A percentile compares a stretch with the other conserved stretches of the same genome.
phyloP scores from a whole-genome alignment of 768 basidiomycete species.

The Xanthoconium purpureum region DNA sequence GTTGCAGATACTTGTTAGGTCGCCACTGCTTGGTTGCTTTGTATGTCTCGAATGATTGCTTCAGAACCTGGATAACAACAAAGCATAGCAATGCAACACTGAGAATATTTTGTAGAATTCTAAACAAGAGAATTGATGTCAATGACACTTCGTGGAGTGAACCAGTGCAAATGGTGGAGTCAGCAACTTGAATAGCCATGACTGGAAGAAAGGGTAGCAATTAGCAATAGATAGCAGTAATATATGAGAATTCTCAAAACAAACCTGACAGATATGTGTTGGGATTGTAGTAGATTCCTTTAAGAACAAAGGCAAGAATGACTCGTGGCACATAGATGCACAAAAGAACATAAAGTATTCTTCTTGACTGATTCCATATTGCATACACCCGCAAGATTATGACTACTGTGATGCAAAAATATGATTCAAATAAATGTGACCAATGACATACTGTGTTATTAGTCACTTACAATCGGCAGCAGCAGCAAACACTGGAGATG shows the following conservation, averaged over 20 bases:
- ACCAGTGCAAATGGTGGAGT: too few species aligned
- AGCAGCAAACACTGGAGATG: background rate
- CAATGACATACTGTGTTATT: background rate
- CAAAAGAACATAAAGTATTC: background rate
- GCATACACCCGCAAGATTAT: constrained; percentile 4
- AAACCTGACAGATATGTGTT: background rate
- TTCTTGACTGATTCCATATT: background rate
- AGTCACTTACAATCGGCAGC: constrained; percentile 3
- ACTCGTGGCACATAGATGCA: background rate
- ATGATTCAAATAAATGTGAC: background rate
- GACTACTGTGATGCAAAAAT: background rate
- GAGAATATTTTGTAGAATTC: too few species aligned
- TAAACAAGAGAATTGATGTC: too few species aligned
- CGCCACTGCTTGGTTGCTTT: too few species aligned
- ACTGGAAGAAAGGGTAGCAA: too few species aligned
- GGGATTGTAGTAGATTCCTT: background rate
- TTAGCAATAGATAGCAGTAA: too few species aligned
- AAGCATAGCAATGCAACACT: too few species aligned
- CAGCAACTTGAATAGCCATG: too few species aligned
- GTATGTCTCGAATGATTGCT: too few species aligned
- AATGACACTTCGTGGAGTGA: too few species aligned
- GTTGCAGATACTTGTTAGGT: too few species aligned
- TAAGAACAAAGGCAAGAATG: background rate
- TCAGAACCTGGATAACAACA: too few species aligned
- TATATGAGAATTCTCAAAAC: background rate